These are phyloP conservation scores for Novakomyces olei DNA, from an alignment of 805 yeast species.

Conservation along the genomic window DNA sequence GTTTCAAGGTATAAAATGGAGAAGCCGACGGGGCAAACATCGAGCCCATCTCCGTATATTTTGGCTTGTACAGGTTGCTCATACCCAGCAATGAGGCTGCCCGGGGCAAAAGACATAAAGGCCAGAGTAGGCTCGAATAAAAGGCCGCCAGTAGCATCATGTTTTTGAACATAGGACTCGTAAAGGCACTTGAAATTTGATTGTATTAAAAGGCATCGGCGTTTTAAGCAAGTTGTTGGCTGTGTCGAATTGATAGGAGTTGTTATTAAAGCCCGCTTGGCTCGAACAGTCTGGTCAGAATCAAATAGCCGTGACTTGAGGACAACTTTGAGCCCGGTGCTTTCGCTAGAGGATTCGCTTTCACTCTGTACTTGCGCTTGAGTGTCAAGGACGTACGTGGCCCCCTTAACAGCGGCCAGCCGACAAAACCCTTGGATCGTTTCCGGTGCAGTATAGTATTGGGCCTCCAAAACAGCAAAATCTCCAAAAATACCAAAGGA, in stretches of 20 bases:
- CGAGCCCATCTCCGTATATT: not conserved
- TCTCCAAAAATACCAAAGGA: slow-evolving; percentile 1
- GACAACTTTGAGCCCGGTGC: not conserved
- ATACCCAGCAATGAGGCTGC: not conserved
- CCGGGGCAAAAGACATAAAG: not conserved
- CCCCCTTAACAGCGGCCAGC: slow-evolving; percentile 2
- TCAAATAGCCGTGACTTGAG: not conserved
- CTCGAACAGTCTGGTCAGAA: not conserved
- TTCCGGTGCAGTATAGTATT: slow-evolving; percentile 1
- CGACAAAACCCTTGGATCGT: slow-evolving; percentile 2
- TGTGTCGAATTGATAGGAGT: not conserved
- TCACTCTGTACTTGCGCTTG: not conserved
- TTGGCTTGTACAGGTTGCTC: not conserved
- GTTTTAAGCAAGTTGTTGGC: not conserved
- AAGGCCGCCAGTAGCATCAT: too few relatives aligned
- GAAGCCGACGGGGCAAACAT: slow-evolving; percentile 1
- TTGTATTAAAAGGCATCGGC: not conserved
- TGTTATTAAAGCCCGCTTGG: not conserved
- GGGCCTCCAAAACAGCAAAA: not conserved
- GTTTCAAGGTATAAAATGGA: not conserved
- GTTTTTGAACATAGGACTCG: too few relatives aligned
- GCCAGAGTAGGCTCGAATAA: not conserved
- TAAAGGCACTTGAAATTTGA: too few relatives aligned
- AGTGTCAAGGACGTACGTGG: not conserved
- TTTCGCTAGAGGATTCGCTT: not conserved